A percentile compares a stretch with the other conserved stretches of the same genome.
Evolutionary conservation across 352 stramenopile species (phyloP).

Genomic region (Elongisporangium anandrum): DNA sequence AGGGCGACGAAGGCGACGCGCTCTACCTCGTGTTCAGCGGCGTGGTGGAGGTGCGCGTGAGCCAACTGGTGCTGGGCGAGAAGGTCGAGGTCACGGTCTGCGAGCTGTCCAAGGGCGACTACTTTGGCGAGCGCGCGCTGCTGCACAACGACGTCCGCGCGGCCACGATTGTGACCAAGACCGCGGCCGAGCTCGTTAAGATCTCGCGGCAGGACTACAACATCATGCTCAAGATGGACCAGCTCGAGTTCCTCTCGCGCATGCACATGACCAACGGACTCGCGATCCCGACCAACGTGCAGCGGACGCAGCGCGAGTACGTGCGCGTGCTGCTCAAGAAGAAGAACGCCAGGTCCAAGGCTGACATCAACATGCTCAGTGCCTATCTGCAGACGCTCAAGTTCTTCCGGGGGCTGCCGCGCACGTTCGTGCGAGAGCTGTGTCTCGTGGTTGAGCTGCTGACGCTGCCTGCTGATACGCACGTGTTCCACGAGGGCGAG

Average conservation of each 20-base stretch:
- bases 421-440: slow-evolving; percentile 61
- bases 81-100: slow-evolving; percentile 65
- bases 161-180: slow-evolving; percentile 58
- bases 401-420: slow-evolving; percentile 65
- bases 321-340: slow-evolving; percentile 53
- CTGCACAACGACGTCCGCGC: slow-evolving; percentile 54
- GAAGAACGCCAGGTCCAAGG: slow-evolving; percentile 34
- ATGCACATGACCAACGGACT: slow-evolving; percentile 47
- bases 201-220: slow-evolving; percentile 73
- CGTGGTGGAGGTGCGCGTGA: slow-evolving; percentile 57
- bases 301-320: slow-evolving; percentile 46
- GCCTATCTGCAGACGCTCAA: slow-evolving; percentile 73
- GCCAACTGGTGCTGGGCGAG: slow-evolving; percentile 53
- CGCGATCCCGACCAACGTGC: slow-evolving; percentile 2
- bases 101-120: slow-evolving; percentile 60
- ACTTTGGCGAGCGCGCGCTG: slow-evolving; percentile 68
- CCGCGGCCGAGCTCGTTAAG: slow-evolving; percentile 43
- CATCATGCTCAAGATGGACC: slow-evolving; percentile 67
- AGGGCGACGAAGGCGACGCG: slow-evolving; percentile 66
- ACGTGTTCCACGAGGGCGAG: slow-evolving; percentile 66
- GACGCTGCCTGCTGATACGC: slow-evolving; percentile 25
- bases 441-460: slow-evolving; percentile 60
- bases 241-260: slow-evolving; percentile 60
- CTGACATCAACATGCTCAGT: slow-evolving; percentile 56
- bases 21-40: slow-evolving; percentile 70